A percentile compares a stretch with the other conserved stretches of the same genome.
Evolutionary conservation across 768 basidiomycete genomes (phyloP).

Genomic region (Pleurotus sapidus): DNA sequence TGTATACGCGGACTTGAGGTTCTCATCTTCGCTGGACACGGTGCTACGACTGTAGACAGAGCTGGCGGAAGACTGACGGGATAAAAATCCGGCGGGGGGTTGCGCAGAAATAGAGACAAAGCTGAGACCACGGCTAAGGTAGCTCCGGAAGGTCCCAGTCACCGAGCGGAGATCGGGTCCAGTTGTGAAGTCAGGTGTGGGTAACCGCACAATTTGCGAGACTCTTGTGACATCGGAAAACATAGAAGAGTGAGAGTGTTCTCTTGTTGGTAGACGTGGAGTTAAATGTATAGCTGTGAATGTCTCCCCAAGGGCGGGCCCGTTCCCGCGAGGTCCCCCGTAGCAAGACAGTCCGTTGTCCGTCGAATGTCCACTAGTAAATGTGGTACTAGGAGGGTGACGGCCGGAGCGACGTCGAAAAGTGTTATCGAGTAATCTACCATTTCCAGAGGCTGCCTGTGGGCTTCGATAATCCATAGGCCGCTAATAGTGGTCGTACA

Average conservation of each 20-base stretch:
- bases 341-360: neutral
- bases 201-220: constrained; percentile 13
- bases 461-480: neutral
- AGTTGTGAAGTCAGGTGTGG: constrained; percentile 16
- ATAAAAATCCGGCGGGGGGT: constrained; percentile 9
- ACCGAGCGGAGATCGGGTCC: neutral
- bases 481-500: neutral
- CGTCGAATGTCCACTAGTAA: neutral
- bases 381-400: neutral
- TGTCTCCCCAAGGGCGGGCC: neutral
- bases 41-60: neutral
- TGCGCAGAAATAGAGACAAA: constrained; percentile 13
- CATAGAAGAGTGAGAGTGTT: constrained; percentile 3
- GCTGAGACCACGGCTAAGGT: constrained; percentile 15
- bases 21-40: neutral
- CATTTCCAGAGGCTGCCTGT: neutral
- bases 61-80: neutral
- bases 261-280: neutral
- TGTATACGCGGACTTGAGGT: neutral
- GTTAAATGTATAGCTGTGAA: neutral
- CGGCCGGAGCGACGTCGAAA: neutral
- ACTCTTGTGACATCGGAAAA: constrained; percentile 2
- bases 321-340: neutral
- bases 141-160: constrained; percentile 10
- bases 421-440: neutral